Evolutionary conservation across 1,139 yeast genomes (phyloP).

Genomic region (Groenewaldozyma auringiensis): DNA sequence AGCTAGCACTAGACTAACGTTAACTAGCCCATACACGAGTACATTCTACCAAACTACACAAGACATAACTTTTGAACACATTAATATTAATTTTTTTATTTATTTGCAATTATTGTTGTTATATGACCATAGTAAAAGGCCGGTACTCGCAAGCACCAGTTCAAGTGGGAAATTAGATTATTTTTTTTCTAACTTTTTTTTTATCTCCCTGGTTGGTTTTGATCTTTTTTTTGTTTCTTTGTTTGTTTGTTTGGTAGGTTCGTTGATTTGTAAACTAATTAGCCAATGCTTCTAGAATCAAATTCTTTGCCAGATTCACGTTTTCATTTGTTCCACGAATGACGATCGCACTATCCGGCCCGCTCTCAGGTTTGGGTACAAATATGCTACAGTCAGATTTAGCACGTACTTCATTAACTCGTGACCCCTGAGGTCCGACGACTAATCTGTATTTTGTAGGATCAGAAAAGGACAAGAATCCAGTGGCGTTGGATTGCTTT

Average conservation of each 20-base stretch:
- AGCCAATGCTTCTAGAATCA: slow-evolving; percentile 25
- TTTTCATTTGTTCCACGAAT: slow-evolving; percentile 36
- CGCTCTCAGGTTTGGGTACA: slow-evolving; percentile 55
- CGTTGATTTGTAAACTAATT: neutral
- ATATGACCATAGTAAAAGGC: too few relatives aligned
- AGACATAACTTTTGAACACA: too few relatives aligned
- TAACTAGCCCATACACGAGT: too few relatives aligned
- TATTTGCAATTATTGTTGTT: too few relatives aligned
- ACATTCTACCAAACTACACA: too few relatives aligned
- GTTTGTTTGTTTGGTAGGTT: neutral
- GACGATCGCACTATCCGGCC: slow-evolving; percentile 30
- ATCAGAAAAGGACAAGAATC: slow-evolving; percentile 44
- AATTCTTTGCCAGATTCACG: slow-evolving; percentile 40
- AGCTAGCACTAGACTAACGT: too few relatives aligned
- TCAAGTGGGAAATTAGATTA: too few relatives aligned
- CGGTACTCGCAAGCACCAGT: too few relatives aligned
- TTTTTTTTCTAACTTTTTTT: neutral
- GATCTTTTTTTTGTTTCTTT: neutral
- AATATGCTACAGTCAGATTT: slow-evolving; percentile 51
- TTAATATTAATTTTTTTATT: too few relatives aligned
- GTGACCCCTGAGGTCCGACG: slow-evolving; percentile 72
- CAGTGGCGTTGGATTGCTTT: slow-evolving; percentile 35
- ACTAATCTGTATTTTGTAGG: slow-evolving; percentile 47
- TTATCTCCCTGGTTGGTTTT: neutral
- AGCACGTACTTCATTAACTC: slow-evolving; percentile 54